These are phyloP conservation scores for Larix kaempferi DNA, from an alignment of 75 land plant genomes.

Conservation along the genomic window DNA sequence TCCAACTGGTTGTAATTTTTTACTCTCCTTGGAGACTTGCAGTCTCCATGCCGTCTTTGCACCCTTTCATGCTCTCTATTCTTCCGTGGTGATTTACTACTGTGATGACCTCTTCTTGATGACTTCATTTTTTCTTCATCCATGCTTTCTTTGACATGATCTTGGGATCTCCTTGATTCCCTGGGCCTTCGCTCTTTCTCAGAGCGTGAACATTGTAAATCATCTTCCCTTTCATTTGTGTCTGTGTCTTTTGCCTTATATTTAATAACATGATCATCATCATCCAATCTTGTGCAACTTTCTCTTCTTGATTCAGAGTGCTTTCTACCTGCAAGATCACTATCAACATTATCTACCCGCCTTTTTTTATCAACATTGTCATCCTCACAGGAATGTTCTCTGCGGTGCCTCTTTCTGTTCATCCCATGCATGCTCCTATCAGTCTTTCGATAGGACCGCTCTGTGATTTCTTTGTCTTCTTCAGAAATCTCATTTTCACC, in stretches of 20 bases:
- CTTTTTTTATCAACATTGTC: background rate
- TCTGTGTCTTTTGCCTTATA: background rate
- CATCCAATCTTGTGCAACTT: background rate
- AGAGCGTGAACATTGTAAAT: background rate
- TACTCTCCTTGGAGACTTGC: constrained; percentile 6
- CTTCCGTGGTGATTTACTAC: background rate
- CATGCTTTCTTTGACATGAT: background rate
- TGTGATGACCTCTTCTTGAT: background rate
- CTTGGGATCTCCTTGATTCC: background rate
- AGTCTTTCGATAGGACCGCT: background rate
- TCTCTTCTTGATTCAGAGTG: background rate
- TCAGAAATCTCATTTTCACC: background rate
- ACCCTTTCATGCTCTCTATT: background rate
- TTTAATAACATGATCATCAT: background rate
- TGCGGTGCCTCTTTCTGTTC: background rate
- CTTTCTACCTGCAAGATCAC: background rate
- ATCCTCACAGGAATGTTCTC: background rate
- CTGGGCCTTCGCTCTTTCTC: background rate
- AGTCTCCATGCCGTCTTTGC: background rate
- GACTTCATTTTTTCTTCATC: constrained; percentile 3
- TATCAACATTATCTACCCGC: background rate
- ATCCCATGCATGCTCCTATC: background rate
- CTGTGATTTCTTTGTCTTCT: background rate
- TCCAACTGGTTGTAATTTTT: background rate
- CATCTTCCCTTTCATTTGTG: background rate